Evolutionary conservation across 108 stramenopile species (phyloP).

Genomic region (Pseudonitzschia pungens): DNA sequence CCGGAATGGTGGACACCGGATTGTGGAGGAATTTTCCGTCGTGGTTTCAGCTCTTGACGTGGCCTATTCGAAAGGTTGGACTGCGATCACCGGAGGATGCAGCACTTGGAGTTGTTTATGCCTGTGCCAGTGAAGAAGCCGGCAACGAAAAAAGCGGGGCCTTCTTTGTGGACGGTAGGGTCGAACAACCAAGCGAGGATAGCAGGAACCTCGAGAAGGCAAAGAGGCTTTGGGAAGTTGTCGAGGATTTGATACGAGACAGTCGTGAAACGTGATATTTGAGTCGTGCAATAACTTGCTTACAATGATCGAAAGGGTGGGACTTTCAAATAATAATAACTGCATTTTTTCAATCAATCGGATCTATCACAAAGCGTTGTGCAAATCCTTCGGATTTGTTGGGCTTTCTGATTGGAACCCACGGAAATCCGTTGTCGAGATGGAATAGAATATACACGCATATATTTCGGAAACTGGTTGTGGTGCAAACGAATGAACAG

Average conservation of each 20-base stretch:
- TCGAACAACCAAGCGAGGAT: background rate
- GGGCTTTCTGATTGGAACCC: too few relatives aligned
- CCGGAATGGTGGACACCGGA: slow-evolving; percentile 11
- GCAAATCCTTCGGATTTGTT: too few relatives aligned
- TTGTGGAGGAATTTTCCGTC: slow-evolving; percentile 10
- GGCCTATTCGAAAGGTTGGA: slow-evolving; percentile 9
- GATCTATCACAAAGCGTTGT: too few relatives aligned
- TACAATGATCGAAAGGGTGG: too few relatives aligned
- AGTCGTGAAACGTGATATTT: too few relatives aligned
- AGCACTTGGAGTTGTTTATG: slow-evolving; percentile 3
- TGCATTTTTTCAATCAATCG: too few relatives aligned
- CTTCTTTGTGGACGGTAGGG: slow-evolving; percentile 6
- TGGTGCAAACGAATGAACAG: too few relatives aligned
- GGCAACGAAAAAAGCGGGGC: background rate
- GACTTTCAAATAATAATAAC: too few relatives aligned
- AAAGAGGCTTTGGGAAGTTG: background rate
- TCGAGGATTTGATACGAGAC: background rate
- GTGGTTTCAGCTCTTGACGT: slow-evolving; percentile 5
- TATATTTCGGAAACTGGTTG: too few relatives aligned
- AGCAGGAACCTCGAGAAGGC: background rate
- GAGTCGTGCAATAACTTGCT: too few relatives aligned
- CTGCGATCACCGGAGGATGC: slow-evolving; percentile 7
- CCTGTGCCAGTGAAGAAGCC: slow-evolving; percentile 3
- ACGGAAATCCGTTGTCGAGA: too few relatives aligned
- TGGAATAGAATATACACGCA: too few relatives aligned